Evolutionary conservation across 192 early-diverging fungal species (phyloP).

Genomic region (Backusella westeae): DNA sequence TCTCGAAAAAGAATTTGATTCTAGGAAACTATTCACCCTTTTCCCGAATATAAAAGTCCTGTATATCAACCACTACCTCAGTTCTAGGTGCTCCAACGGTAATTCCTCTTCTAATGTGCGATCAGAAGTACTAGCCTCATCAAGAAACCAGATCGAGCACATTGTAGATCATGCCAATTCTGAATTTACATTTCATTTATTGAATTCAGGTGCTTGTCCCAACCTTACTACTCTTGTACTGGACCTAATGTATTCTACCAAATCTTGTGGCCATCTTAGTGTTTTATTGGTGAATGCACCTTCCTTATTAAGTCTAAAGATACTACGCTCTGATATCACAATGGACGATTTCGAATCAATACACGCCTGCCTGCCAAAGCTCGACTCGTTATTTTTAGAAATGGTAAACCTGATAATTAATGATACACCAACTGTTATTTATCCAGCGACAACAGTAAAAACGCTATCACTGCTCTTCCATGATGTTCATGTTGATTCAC

Average conservation of each 20-base stretch:
- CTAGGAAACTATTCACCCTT: not conserved
- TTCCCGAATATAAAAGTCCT: not conserved
- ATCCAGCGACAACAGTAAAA: not conserved
- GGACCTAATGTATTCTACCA: not conserved
- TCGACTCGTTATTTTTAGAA: not conserved
- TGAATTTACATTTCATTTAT: constrained; percentile 1
- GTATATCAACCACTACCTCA: not conserved
- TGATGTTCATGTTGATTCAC: not conserved
- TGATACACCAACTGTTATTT: not conserved
- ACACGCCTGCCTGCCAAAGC: not conserved
- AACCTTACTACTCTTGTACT: not conserved
- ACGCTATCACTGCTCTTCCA: not conserved
- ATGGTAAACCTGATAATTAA: not conserved
- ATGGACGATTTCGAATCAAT: constrained; percentile 1
- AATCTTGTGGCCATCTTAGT: not conserved
- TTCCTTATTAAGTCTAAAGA: not conserved
- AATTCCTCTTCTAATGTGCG: not conserved
- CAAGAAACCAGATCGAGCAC: constrained; percentile 2
- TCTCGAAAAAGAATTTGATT: not conserved
- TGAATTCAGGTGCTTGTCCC: not conserved
- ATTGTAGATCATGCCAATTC: not conserved
- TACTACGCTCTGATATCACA: constrained; percentile 4
- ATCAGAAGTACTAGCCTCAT: not conserved
- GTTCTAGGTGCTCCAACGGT: not conserved
- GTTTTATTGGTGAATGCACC: constrained; percentile 1